Evolutionary conservation across 257 asterid species (phyloP).

Genomic region (Penstemon barbatus): DNA sequence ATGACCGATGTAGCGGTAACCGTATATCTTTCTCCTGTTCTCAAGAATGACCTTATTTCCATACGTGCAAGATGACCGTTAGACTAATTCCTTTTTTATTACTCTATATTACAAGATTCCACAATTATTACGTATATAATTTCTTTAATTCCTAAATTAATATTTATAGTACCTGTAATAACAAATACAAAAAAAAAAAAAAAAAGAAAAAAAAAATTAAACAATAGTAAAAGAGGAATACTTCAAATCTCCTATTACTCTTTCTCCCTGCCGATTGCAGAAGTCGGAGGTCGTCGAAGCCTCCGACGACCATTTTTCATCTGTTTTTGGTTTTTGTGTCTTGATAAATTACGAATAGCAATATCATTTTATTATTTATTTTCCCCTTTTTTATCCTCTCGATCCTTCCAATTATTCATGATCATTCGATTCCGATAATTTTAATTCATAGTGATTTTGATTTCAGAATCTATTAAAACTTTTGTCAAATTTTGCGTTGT

Average conservation of each 20-base stretch:
- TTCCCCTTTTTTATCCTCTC: neutral
- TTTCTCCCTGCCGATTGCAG: constrained; percentile 32
- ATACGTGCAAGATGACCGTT: no score
- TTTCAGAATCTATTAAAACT: neutral
- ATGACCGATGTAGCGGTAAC: no score
- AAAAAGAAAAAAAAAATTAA: neutral
- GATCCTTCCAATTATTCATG: neutral
- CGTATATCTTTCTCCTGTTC: no score
- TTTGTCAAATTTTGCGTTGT: constrained; percentile 7
- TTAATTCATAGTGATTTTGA: neutral
- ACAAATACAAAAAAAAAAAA: neutral
- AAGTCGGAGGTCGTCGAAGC: constrained; percentile 48
- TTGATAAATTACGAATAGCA: constrained; percentile 32
- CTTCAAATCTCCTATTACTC: constrained; percentile 17
- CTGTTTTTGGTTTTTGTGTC: constrained; percentile 16
- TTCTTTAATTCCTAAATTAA: no score
- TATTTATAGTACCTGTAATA: no score
- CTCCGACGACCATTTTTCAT: constrained; percentile 34
- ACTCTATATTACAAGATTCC: no score
- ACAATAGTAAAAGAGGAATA: neutral
- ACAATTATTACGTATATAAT: no score
- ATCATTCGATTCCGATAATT: constrained; percentile 19
- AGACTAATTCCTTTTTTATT: no score
- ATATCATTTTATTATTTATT: constrained; percentile 1
- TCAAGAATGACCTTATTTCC: no score